These are phyloP conservation scores for Aspergillus sparsus DNA, from an alignment of 495 filamentous ascomycete species.

Conservation along the genomic window DNA sequence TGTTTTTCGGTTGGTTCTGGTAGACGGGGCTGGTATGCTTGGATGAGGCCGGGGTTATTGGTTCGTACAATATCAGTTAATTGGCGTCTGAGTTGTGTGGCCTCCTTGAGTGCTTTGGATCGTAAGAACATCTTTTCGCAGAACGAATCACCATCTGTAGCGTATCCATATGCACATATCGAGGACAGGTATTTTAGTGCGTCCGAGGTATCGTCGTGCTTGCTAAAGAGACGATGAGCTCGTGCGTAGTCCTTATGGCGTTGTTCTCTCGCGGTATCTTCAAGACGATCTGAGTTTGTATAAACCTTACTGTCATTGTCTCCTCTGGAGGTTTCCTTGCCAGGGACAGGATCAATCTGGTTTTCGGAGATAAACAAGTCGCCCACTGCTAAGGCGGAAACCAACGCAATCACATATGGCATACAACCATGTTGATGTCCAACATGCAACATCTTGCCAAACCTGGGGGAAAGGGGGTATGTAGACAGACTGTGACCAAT, in stretches of 20 bases:
- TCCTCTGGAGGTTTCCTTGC: slow-evolving; percentile 33
- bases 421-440: slow-evolving; percentile 82
- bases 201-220: slow-evolving; percentile 79
- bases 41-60: slow-evolving; percentile 69
- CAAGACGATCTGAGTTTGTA: slow-evolving; percentile 65
- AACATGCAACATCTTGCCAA: slow-evolving; percentile 84
- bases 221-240: slow-evolving; percentile 76
- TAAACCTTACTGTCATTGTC: slow-evolving; percentile 45
- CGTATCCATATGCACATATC: slow-evolving; percentile 79
- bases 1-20: slow-evolving; percentile 71
- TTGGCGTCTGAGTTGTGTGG: slow-evolving; percentile 77
- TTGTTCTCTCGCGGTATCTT: slow-evolving; percentile 65
- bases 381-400: slow-evolving; percentile 83
- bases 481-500: slow-evolving; percentile 78
- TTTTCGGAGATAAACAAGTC: slow-evolving; percentile 87
- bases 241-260: slow-evolving; percentile 69
- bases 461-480: slow-evolving; percentile 88
- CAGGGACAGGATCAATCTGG: slow-evolving; percentile 61
- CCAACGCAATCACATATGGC: slow-evolving; percentile 84
- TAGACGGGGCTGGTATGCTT: slow-evolving; percentile 59
- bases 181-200: slow-evolving; percentile 88
- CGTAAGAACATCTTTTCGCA: slow-evolving; percentile 81
- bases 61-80: slow-evolving; percentile 75
- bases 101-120: slow-evolving; percentile 82
- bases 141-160: slow-evolving; percentile 67